Base-by-base conservation (phyloP, 1,139 yeast genomes). In the Pichia sp. region DNA sequence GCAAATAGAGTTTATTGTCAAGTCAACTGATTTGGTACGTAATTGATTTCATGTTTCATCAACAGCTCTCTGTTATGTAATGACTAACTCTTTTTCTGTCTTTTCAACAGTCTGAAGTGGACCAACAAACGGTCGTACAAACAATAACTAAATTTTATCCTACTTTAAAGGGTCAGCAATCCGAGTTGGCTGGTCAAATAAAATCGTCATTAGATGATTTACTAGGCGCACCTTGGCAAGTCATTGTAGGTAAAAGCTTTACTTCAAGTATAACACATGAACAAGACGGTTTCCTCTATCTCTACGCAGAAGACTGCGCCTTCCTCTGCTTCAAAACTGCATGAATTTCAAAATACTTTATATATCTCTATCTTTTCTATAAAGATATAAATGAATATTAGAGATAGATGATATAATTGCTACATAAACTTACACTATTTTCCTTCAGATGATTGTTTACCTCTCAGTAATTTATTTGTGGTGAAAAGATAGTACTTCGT, bases 191-290 rank as follows among this genome's bases (percentile, higher is more conserved):
- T 16, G 80, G 87, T 0, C 74, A 69, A 51, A 69, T 90, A 52
- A 92, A 92, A 68, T 85, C 85, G 59, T 87, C 82, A 54, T 62
- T 81, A 54, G 90, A 83, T 59, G 65, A 69, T 38, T 62, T 65
- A 48, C 83, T 74, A 55, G 96, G 96, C 1, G 77, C 84, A 39
- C 80, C 95, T 28, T 92, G 98, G 98, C 97, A 92, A 62, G 94
- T 88, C 32, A 79, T 92, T 48, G 97, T 88, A 44, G 99, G 98
- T 32, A 80, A 81, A 63, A 85, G 85, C 58, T 92, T 92, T 65
- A 97, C 97, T 4, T 81, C 94, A 44, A 88, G 84, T 60, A 96
- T 94, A 29, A 86, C 97, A 26, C 98, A 94, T 60, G 65, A 77
- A 57, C 75, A 84, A 51, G 95, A 95, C 29, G 79, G 75, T 59